Percentiles rank a stretch among this genome's conserved stretches.
These are phyloP conservation scores for Penicillium corylophilum DNA, from an alignment of 2,329 filamentous ascomycete genomes.

Conservation along the genomic window DNA sequence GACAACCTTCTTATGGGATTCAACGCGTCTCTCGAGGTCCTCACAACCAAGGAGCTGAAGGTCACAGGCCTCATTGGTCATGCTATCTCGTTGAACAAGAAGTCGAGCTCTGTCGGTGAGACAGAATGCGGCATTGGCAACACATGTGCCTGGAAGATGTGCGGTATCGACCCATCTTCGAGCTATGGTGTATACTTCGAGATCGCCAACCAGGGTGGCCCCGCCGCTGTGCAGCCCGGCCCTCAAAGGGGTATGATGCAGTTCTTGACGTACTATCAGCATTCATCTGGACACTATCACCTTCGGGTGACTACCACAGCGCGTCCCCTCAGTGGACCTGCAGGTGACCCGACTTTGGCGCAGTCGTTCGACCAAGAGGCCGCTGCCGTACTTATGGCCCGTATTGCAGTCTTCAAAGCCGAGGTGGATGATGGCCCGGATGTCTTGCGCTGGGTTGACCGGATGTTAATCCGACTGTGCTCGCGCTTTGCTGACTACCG, in stretches of 20 bases:
- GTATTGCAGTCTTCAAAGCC: slow-evolving; percentile 97
- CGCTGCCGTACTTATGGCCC: slow-evolving; percentile 96
- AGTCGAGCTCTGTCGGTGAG: slow-evolving; percentile 93
- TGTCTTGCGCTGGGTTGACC: slow-evolving; percentile 94
- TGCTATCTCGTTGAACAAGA: slow-evolving; percentile 95
- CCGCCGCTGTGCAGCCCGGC: slow-evolving; percentile 78
- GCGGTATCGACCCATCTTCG: slow-evolving; percentile 87
- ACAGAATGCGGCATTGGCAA: slow-evolving; percentile 98
- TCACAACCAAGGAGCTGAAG: slow-evolving; percentile 97
- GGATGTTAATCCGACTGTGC: slow-evolving; percentile 96
- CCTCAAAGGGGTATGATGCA: slow-evolving; percentile 95
- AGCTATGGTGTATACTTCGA: slow-evolving; percentile 98
- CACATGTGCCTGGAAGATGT: slow-evolving; percentile 99
- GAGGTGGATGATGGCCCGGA: slow-evolving; percentile 99
- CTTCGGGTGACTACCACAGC: slow-evolving; percentile 93
- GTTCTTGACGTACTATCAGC: slow-evolving; percentile 97
- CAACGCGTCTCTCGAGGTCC: slow-evolving; percentile 90
- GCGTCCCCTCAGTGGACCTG: slow-evolving; percentile 85
- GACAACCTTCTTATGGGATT: slow-evolving; percentile 98
- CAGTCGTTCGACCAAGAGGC: slow-evolving; percentile 99
- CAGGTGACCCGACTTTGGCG: slow-evolving; percentile 89
- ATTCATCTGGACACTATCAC: slow-evolving; percentile 94
- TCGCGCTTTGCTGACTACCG: slow-evolving; percentile 96
- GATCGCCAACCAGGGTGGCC: slow-evolving; percentile 89
- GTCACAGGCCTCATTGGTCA: slow-evolving; percentile 97